phyloP scores from a whole-genome alignment of 768 basidiomycete species.

The Exidia glandulosa region DNA sequence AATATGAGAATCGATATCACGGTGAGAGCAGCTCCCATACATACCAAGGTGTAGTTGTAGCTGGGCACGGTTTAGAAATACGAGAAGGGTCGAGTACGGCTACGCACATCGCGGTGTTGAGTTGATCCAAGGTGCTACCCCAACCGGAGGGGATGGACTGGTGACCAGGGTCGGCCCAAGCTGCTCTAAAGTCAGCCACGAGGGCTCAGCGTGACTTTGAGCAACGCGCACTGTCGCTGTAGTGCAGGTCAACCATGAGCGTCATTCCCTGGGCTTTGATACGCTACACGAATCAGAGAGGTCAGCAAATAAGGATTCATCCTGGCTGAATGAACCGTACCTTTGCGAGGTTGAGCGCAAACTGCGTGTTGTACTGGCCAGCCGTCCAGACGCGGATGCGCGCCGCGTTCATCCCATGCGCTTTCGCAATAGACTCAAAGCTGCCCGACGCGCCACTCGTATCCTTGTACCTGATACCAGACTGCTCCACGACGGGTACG shows the following conservation, averaged over 20 bases:
- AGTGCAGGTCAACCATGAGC: constrained; percentile 47
- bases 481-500: constrained; percentile 38
- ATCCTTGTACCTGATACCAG: constrained; percentile 36
- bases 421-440: constrained; percentile 43
- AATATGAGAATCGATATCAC: constrained; percentile 23
- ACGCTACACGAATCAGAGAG: constrained; percentile 12
- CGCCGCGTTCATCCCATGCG: constrained; percentile 46
- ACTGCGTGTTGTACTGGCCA: constrained; percentile 37
- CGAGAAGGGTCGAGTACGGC: neutral
- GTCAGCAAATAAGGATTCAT: neutral
- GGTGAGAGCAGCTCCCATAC: neutral
- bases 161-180: constrained; percentile 53
- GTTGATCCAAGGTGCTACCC: constrained; percentile 35
- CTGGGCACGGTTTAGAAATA: neutral
- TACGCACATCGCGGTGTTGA: constrained; percentile 40
- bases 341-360: constrained; percentile 43
- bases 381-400: constrained; percentile 56
- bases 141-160: constrained; percentile 49
- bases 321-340: neutral
- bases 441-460: constrained; percentile 19
- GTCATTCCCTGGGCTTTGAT: constrained; percentile 46
- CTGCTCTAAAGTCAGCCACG: constrained; percentile 15
- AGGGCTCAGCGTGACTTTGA: neutral
- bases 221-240: constrained; percentile 39
- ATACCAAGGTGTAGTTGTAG: constrained; percentile 29